Conservation (phyloP, 2,329 filamentous ascomycete genomes). For the Penicillium decumbens region DNA sequence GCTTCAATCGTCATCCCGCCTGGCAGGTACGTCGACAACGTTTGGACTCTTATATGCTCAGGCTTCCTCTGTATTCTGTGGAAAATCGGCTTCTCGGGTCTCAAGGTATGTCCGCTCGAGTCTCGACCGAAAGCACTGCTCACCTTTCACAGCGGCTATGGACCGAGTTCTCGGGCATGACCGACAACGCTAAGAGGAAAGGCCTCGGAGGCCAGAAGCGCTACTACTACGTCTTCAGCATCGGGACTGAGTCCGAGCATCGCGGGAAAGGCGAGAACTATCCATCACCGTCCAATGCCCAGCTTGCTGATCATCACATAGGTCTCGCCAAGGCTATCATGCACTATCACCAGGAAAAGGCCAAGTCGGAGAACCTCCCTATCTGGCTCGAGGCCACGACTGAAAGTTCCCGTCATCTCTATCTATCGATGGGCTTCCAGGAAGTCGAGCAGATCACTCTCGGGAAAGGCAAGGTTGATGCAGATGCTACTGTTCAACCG, state of each 20-base stretch:
- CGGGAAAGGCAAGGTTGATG: constrained; percentile 20
- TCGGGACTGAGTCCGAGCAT: constrained; percentile 22
- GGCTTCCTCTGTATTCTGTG: constrained; percentile 20
- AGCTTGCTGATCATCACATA: constrained; percentile 1
- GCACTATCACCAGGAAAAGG: constrained; percentile 14
- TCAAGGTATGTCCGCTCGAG: constrained; percentile 12
- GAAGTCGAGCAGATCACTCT: constrained; percentile 21
- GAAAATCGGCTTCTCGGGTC: constrained; percentile 16
- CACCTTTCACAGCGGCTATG: constrained; percentile 14
- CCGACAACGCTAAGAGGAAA: constrained; percentile 19
- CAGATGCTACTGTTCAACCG: constrained; percentile 13
- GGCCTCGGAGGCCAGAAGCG: constrained; percentile 17
- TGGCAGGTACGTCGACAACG: constrained; percentile 14
- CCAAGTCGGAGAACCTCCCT: constrained; percentile 16
- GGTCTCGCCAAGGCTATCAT: constrained; percentile 22
- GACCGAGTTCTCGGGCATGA: constrained; percentile 21
- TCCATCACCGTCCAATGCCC: neutral
- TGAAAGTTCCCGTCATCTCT: constrained; percentile 14
- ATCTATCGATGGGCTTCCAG: constrained; percentile 22
- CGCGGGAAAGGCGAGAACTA: constrained; percentile 18
- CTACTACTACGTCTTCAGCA: constrained; percentile 25
- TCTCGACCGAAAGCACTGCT: neutral
- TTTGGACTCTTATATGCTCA: constrained; percentile 17
- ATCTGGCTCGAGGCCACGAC: constrained; percentile 26
- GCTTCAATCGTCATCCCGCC: constrained; percentile 21